Evolutionary conservation across 2,329 filamentous ascomycete species (phyloP), one percentile per base, ranked within the genome.

Genomic region (Metarhizium anisopliae): DNA sequence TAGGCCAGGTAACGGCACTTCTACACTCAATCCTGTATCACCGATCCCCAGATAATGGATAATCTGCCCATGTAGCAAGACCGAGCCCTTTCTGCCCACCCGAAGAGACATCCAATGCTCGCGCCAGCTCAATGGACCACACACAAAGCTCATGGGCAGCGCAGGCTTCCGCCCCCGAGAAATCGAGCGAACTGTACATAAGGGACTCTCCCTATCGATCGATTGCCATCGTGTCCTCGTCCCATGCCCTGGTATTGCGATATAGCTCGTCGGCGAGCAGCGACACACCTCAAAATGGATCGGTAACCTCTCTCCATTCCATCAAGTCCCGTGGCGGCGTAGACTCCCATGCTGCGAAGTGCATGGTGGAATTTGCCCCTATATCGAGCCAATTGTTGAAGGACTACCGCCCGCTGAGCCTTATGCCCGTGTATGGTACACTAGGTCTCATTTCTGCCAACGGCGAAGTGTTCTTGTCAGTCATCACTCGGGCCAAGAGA

Each of bases 151-250:
- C 72, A 53, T 78, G 76, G 74, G 72, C 66, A 59, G 70, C 75
- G 57, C 74, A 78, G 63, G 67, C 75, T 61, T 75, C 76, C 14
- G 73, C 77, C 49, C 71, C 74, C 59, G 79, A 83, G 57, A 81
- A 78, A 75, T 82, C 86, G 56, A 87, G 90, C 73, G 86, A 87
- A 65, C 84, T 96, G 59, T 82, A 94, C 65, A 85, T 95, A 70
- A 88, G 88, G 74, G 91, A 96, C 68, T 84, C 90, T 67, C 90
- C 90, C 62, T 84, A 90, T 68, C 89, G 93, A 61, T 88, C 90
- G 61, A 90, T 97, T 69, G 90, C 90, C 61, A 85, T 97, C 61
- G 86, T 87, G 42, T 92, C 91, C 35, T 75, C 85, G 45, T 82
- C 85, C 20, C 87, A 95, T 71, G 87, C 86, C 66, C 80, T 97